Evolutionary conservation across 2,329 filamentous ascomycete species (phyloP), one percentile per base, ranked within the genome.

Genomic region (Aspergillus hortae): DNA sequence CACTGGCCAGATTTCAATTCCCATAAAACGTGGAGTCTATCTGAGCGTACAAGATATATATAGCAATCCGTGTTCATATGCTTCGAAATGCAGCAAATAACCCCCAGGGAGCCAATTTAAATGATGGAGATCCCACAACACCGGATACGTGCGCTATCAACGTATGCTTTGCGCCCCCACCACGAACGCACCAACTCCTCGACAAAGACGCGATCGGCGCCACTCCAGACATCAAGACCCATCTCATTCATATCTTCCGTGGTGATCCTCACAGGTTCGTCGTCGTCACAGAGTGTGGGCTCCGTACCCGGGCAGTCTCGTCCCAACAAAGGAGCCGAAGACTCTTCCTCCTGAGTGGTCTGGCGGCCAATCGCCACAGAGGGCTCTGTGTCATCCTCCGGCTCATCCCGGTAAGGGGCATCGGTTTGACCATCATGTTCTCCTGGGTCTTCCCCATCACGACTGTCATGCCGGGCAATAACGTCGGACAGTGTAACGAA

Each of bases 221-320:
- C 69, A 50, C 75, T 78, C 76, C 76, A 78, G 14, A 73, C 66
- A 55, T 79, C 76, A 14, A 79, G 68, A 3, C 76, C 75, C 76
- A 79, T 78, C 36, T 72, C 65, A 14, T 64, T 63, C 66, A 79
- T 74, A 55, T 78, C 76, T 17, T 74, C 71, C 17, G 69, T 66
- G 1, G 66, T 73, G 27, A 77, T 70, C 1, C 63, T 66, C 15
- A 76, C 63, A 3, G 65, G 58, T 3, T 65, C 63, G 19, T 63
- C 55, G 3, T 61, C 38, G 4, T 45, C 23, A 19, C 21, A 44
- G 30, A 23, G 23, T 6, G 52, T 33, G 52, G 35, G 7, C 15
- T 38, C 35, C 6, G 14, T 5, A 17, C 35, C 35, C 19, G 4
- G 11, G 35, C 27, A 10, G 2, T 32, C 17, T 10, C 30, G 25